A percentile compares a stretch with the other conserved stretches of the same genome.
Conservation (phyloP, 768 basidiomycete genomes). For the Boletellus sp. region DNA sequence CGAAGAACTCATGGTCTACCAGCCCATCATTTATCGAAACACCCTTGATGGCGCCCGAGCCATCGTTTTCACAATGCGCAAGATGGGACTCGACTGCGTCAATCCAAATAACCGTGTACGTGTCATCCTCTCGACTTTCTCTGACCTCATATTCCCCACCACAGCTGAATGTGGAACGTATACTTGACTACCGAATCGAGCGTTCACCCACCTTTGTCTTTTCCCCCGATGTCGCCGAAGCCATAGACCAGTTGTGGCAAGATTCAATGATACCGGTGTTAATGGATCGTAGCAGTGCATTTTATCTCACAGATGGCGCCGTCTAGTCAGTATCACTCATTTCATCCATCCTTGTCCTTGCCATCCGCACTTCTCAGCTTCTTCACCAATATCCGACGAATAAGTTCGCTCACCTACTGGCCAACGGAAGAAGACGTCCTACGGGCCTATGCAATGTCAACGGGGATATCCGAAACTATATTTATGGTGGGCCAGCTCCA, state of each 20-base stretch:
- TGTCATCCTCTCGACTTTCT: accelerated
- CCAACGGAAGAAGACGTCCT: slow-evolving; percentile 87
- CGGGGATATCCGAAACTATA: slow-evolving; percentile 86
- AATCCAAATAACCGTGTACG: slow-evolving; percentile 58
- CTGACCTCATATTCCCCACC: slow-evolving; percentile 15
- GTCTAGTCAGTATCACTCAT: slow-evolving; percentile 59
- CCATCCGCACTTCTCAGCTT: slow-evolving; percentile 50
- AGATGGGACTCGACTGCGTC: slow-evolving; percentile 76
- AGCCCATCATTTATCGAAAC: slow-evolving; percentile 79
- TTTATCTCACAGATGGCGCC: slow-evolving; percentile 93
- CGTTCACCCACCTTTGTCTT: slow-evolving; percentile 43
- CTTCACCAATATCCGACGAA: slow-evolving; percentile 80
- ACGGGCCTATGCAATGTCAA: slow-evolving; percentile 80
- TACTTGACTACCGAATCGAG: slow-evolving; percentile 53
- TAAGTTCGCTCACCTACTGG: slow-evolving; percentile 74
- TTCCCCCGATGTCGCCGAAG: slow-evolving; percentile 59
- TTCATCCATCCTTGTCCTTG: not conserved
- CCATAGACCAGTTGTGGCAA: slow-evolving; percentile 66
- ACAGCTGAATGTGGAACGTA: slow-evolving; percentile 49
- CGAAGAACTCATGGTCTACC: slow-evolving; percentile 72
- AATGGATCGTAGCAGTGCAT: slow-evolving; percentile 64
- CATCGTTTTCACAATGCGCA: slow-evolving; percentile 80
- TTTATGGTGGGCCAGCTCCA: slow-evolving; percentile 67
- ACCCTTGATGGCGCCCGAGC: slow-evolving; percentile 87
- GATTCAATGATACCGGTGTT: slow-evolving; percentile 55